phyloP scores from a whole-genome alignment of 1,284 basidiomycete species.

The Ganoderma lingzhi region DNA sequence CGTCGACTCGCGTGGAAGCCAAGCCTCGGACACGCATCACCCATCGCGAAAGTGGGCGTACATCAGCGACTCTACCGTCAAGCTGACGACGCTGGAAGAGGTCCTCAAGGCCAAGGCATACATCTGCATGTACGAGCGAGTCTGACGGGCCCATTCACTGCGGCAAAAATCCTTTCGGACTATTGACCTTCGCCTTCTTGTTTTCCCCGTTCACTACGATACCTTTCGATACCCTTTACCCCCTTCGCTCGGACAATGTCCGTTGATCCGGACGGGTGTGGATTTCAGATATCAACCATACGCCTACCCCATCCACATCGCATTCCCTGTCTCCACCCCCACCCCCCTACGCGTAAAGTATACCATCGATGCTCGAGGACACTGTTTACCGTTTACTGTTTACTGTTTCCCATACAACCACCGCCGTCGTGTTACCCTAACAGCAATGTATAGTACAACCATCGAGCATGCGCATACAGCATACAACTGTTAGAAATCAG shows the following conservation, averaged over 20 bases:
- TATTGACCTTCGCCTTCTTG: not conserved
- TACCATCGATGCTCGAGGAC: slow-evolving; percentile 8
- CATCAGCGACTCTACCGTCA: slow-evolving; percentile 86
- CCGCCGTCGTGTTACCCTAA: slow-evolving; percentile 24
- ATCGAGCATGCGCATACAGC: slow-evolving; percentile 8
- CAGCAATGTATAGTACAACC: slow-evolving; percentile 35
- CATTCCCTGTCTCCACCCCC: not conserved
- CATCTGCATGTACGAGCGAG: slow-evolving; percentile 87
- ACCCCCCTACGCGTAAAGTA: not conserved
- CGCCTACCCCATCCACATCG: not conserved
- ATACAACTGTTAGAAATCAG: slow-evolving; percentile 29
- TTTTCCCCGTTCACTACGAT: not conserved
- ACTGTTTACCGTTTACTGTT: not conserved
- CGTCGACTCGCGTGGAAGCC: slow-evolving; percentile 21
- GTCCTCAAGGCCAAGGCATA: slow-evolving; percentile 92
- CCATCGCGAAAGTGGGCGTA: slow-evolving; percentile 84
- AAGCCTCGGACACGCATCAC: slow-evolving; percentile 25
- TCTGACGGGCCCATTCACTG: slow-evolving; percentile 35
- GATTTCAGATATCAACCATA: not conserved
- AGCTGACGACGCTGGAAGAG: slow-evolving; percentile 84
- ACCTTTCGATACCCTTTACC: not conserved
- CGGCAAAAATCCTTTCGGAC: not conserved
- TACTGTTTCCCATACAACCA: slow-evolving; percentile 2
- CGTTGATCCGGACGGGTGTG: not conserved
- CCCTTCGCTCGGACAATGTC: slow-evolving; percentile 9